These are phyloP conservation scores for Heritiera fomes DNA, from an alignment of 345 rosid species.

Conservation along the genomic window DNA sequence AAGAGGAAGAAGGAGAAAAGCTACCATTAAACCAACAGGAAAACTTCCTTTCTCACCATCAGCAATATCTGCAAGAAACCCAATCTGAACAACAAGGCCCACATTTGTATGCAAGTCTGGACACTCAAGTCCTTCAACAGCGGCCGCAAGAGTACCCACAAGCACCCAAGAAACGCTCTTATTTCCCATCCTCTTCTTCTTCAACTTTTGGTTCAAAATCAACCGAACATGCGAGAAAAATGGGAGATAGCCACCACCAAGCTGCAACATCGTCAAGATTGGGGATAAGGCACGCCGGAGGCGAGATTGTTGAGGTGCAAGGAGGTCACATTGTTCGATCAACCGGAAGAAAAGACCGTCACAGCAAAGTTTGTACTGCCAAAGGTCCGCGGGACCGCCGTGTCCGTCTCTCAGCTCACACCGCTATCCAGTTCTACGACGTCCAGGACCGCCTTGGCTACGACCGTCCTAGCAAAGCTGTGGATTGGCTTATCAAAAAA, in stretches of 20 bases:
- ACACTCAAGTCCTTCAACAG: slow-evolving; percentile 19
- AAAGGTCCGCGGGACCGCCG: slow-evolving; percentile 95
- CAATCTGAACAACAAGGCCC: slow-evolving; percentile 20
- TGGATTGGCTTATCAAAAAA: slow-evolving; percentile 89
- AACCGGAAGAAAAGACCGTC: slow-evolving; percentile 82
- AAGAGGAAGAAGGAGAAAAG: slow-evolving; percentile 1
- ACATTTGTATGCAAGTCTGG: slow-evolving; percentile 35
- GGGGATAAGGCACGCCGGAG: slow-evolving; percentile 49
- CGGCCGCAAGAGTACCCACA: slow-evolving; percentile 33
- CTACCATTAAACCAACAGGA: slow-evolving; percentile 2
- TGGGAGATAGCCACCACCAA: slow-evolving; percentile 48
- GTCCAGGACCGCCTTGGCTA: slow-evolving; percentile 93
- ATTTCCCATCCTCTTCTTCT: slow-evolving; percentile 34
- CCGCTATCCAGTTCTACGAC: slow-evolving; percentile 94
- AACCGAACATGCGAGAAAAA: slow-evolving; percentile 54
- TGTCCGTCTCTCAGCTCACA: slow-evolving; percentile 87
- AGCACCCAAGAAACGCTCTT: slow-evolving; percentile 47
- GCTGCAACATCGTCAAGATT: slow-evolving; percentile 52
- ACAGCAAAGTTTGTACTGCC: slow-evolving; percentile 92
- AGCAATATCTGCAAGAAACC: slow-evolving; percentile 23
- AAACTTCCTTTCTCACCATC: slow-evolving; percentile 10
- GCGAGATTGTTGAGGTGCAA: slow-evolving; percentile 88
- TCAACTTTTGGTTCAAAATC: slow-evolving; percentile 33
- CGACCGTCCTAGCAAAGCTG: slow-evolving; percentile 94
- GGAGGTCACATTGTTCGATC: slow-evolving; percentile 97